These are phyloP conservation scores for Moniliophthora roreri DNA, from an alignment of 1,284 basidiomycete species.

Conservation along the genomic window DNA sequence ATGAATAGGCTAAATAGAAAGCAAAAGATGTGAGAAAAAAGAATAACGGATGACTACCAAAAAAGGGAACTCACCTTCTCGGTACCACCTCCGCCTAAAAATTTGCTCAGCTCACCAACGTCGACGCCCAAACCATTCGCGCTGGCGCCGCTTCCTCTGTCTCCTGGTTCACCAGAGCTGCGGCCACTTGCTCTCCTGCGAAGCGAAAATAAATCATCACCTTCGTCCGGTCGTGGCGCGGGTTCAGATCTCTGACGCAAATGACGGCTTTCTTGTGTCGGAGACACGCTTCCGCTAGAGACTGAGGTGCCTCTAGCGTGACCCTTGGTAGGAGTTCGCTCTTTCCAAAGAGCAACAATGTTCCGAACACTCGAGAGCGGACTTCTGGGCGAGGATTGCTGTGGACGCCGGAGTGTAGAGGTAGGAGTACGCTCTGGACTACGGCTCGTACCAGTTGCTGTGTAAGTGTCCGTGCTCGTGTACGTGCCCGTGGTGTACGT, in stretches of 20 bases:
- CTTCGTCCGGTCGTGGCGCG: conserved; percentile 18
- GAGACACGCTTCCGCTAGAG: conserved; percentile 32
- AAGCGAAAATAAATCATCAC: conserved; percentile 62
- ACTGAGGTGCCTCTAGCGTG: conserved; percentile 31
- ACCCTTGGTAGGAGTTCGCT: conserved; percentile 47
- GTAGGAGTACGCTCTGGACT: conserved; percentile 21
- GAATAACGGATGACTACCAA: conserved; percentile 1
- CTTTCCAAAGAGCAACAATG: conserved; percentile 80
- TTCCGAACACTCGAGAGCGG: conserved; percentile 74
- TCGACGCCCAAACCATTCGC: conserved; percentile 37
- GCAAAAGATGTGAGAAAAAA: conserved; percentile 6
- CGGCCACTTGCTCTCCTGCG: conserved; percentile 56
- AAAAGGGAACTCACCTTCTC: conserved; percentile 35
- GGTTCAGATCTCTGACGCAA: neutral
- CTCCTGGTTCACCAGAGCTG: conserved; percentile 31
- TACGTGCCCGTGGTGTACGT: conserved; percentile 27
- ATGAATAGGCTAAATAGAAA: conserved; percentile 63
- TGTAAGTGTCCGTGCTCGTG: conserved; percentile 4
- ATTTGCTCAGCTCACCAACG: conserved; percentile 38
- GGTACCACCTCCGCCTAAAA: conserved; percentile 12
- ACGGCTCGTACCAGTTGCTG: neutral
- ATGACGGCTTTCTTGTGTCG: conserved; percentile 27
- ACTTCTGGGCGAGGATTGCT: conserved; percentile 58
- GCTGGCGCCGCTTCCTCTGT: conserved; percentile 26
- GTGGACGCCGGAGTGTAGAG: conserved; percentile 47